Evolutionary conservation across 257 asterid genomes (phyloP).

Genomic region (Nicotiana obtusifolia): DNA sequence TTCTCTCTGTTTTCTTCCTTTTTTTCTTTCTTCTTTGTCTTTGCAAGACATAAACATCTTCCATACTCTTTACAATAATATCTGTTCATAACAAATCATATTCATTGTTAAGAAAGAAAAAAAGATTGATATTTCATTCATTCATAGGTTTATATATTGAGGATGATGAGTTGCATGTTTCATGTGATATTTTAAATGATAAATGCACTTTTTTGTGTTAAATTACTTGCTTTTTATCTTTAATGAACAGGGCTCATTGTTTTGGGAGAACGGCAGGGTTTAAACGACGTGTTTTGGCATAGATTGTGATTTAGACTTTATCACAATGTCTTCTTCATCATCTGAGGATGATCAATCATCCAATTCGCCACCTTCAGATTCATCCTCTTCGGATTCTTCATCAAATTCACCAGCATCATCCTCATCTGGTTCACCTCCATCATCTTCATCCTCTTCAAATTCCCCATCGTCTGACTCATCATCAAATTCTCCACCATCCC

Average conservation of each 20-base stretch:
- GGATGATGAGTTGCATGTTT: neutral
- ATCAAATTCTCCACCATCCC: slow-evolving; percentile 5
- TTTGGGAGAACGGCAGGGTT: slow-evolving; percentile 13
- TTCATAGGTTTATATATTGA: neutral
- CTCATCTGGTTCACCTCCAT: neutral
- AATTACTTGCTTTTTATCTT: neutral
- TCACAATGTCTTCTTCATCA: slow-evolving; percentile 10
- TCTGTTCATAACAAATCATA: neutral
- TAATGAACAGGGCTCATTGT: neutral
- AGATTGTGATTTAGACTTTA: neutral
- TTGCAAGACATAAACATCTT: neutral
- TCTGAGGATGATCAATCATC: slow-evolving; percentile 9
- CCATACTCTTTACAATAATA: neutral
- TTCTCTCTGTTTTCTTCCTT: neutral
- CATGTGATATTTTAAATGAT: neutral
- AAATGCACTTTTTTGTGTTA: neutral
- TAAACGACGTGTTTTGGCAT: neutral
- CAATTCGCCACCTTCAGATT: slow-evolving; percentile 2
- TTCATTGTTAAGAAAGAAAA: neutral
- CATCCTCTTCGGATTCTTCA: neutral
- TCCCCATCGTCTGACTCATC: neutral
- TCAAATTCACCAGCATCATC: slow-evolving; percentile 1
- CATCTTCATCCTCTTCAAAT: neutral
- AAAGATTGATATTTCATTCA: neutral
- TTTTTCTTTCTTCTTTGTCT: neutral